Conservation (phyloP, 225 moss, liverwort and hornwort genomes). For the Pleurozium schreberi region DNA sequence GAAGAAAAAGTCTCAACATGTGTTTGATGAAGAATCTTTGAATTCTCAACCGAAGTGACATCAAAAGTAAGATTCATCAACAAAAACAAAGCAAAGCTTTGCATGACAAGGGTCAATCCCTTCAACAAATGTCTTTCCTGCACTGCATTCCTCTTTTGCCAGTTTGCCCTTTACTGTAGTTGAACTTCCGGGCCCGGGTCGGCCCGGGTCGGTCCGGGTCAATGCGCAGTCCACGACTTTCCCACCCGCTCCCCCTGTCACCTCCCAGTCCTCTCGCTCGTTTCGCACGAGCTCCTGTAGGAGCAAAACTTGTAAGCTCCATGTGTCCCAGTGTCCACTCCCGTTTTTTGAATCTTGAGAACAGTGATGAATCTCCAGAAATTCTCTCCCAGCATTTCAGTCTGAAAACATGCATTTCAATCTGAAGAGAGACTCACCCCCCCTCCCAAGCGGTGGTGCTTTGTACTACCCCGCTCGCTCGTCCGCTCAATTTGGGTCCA, state of each 20-base stretch:
- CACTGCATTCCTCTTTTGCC: background rate
- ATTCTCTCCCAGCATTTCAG: background rate
- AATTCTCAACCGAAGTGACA: background rate
- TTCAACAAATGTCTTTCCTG: background rate
- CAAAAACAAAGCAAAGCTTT: background rate
- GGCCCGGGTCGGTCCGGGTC: background rate
- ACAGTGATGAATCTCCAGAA: background rate
- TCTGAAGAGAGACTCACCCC: background rate
- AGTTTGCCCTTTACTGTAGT: no score
- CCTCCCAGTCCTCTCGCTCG: background rate
- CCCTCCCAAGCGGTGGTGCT: background rate
- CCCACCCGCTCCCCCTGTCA: background rate
- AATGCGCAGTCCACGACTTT: background rate
- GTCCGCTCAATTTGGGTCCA: background rate
- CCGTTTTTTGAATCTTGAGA: background rate
- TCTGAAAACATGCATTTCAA: background rate
- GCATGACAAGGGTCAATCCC: background rate
- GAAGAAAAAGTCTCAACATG: background rate
- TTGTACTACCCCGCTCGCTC: no score
- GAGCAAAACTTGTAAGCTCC: background rate
- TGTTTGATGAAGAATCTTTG: background rate
- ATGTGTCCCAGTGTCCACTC: background rate
- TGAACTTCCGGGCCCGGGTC: background rate
- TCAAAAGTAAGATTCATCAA: background rate
- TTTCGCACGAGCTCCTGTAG: no score